These are phyloP conservation scores for Vigna nakashimae DNA, from an alignment of 306 rosid species.

Conservation along the genomic window DNA sequence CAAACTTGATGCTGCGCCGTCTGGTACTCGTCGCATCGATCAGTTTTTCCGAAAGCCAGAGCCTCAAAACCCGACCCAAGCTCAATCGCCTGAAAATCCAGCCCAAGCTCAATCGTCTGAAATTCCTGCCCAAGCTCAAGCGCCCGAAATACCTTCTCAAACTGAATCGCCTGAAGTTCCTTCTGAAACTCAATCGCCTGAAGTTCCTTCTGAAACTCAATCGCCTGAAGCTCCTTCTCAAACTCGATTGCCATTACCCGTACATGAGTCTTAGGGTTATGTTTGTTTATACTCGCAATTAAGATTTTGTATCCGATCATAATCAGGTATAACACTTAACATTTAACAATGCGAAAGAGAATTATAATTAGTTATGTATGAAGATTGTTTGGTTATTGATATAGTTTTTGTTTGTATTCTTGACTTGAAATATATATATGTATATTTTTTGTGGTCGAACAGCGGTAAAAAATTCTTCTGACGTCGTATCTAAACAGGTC, in stretches of 20 bases:
- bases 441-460: too few relatives aligned
- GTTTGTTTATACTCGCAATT: conserved; percentile 17
- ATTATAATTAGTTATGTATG: not conserved
- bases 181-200: not conserved
- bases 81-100: not conserved
- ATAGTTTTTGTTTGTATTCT: not conserved
- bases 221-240: not conserved
- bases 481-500: not conserved
- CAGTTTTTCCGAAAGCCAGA: conserved; percentile 61
- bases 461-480: too few relatives aligned
- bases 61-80: not conserved
- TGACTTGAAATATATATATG: too few relatives aligned
- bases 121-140: not conserved
- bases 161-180: not conserved
- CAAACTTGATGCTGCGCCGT: conserved; percentile 46
- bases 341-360: not conserved
- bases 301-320: conserved; percentile 9
- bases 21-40: conserved; percentile 75
- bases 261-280: conserved; percentile 51
- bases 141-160: not conserved
- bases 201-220: not conserved
- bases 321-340: not conserved
- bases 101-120: not conserved
- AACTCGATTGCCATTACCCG: conserved; percentile 34
- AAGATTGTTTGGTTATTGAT: not conserved